Evolutionary conservation across 2,329 filamentous ascomycete genomes (phyloP).

Genomic region (Ascochyta pisi): DNA sequence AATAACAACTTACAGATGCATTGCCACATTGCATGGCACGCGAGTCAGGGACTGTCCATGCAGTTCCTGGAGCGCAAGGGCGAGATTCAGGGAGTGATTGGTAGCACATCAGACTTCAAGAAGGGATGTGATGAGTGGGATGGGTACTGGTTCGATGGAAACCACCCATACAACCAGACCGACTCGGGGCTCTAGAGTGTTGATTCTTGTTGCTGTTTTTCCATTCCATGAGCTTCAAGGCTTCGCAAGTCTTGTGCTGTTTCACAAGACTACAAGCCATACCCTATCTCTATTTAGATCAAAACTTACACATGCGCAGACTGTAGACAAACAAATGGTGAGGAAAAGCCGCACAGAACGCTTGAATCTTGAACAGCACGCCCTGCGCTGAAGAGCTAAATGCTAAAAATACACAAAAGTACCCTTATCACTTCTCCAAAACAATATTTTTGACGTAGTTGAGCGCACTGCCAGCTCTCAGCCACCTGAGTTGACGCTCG

Average conservation of each 20-base stretch:
- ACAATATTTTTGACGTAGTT: conserved; percentile 35
- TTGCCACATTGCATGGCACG: conserved; percentile 48
- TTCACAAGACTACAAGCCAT: background rate
- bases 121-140: conserved; percentile 43
- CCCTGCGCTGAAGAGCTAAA: too few species aligned
- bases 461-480: conserved; percentile 46
- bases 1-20: conserved; percentile 27
- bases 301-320: too few species aligned
- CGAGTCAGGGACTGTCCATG: conserved; percentile 54
- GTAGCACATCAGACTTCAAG: conserved; percentile 29
- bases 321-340: too few species aligned
- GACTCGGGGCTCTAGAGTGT: conserved; percentile 38
- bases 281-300: too few species aligned
- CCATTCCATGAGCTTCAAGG: background rate
- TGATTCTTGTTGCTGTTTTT: background rate
- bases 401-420: too few species aligned
- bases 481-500: conserved; percentile 42
- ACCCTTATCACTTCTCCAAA: background rate
- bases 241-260: background rate
- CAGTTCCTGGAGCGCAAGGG: conserved; percentile 58
- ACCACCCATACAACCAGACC: conserved; percentile 42
- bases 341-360: too few species aligned
- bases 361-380: too few species aligned
- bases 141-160: conserved; percentile 39
- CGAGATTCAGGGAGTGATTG: conserved; percentile 33